These are phyloP conservation scores for Candida frijolesensis DNA, from an alignment of 1,139 yeast genomes.

Conservation along the genomic window DNA sequence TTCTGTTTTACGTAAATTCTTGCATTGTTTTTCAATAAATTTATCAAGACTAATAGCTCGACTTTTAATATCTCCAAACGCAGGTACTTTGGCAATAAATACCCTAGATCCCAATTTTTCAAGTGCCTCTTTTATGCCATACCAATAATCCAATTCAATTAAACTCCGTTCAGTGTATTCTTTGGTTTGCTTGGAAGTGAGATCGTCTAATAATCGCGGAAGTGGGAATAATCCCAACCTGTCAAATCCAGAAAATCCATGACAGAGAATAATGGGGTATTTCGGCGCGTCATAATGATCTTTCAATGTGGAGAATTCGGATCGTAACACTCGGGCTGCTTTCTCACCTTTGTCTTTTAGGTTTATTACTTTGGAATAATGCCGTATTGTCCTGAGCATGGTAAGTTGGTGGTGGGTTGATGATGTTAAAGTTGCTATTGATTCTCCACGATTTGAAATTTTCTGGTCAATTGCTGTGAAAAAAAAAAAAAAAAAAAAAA, in stretches of 20 bases:
- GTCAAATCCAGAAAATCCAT: slow-evolving; percentile 84
- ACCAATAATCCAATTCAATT: slow-evolving; percentile 71
- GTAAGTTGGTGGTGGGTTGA: neutral
- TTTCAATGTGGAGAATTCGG: slow-evolving; percentile 16
- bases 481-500: neutral
- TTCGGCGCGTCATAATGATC: slow-evolving; percentile 38
- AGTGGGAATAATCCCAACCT: slow-evolving; percentile 52
- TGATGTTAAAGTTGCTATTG: slow-evolving; percentile 13
- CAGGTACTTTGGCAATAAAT: slow-evolving; percentile 76
- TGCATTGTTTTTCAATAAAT: slow-evolving; percentile 50
- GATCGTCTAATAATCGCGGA: slow-evolving; percentile 17
- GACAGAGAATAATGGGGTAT: slow-evolving; percentile 77
- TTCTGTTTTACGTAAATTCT: slow-evolving; percentile 27
- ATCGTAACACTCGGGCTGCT: slow-evolving; percentile 3
- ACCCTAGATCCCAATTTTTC: slow-evolving; percentile 66
- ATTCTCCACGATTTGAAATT: neutral
- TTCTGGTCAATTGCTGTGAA: slow-evolving; percentile 1
- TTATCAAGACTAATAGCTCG: slow-evolving; percentile 63
- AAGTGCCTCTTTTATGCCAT: slow-evolving; percentile 69
- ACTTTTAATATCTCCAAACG: slow-evolving; percentile 73
- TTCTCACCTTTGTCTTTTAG: slow-evolving; percentile 3
- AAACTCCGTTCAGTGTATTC: slow-evolving; percentile 28
- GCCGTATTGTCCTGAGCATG: slow-evolving; percentile 4
- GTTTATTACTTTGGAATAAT: slow-evolving; percentile 7
- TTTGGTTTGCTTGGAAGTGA: slow-evolving; percentile 18